Evolutionary conservation across 805 yeast genomes (phyloP).

Genomic region (Candida qinlingensis): DNA sequence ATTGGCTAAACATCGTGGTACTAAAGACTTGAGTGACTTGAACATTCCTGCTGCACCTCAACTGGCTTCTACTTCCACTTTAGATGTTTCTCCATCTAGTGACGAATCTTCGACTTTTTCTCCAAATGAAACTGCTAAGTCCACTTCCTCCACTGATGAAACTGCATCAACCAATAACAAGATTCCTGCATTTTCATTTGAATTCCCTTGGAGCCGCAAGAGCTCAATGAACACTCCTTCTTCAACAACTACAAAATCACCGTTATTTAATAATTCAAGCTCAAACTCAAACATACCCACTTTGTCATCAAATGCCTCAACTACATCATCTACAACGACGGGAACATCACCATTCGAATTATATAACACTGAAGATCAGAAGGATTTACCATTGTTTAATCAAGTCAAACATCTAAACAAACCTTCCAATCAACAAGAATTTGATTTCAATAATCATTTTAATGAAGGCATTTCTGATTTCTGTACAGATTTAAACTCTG

Average conservation of each 20-base stretch:
- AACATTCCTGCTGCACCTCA: conserved; percentile 18
- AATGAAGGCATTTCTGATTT: conserved; percentile 71
- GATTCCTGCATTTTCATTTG: conserved; percentile 37
- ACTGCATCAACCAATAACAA: conserved; percentile 8
- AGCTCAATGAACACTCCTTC: conserved; percentile 8
- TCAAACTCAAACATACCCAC: conserved; percentile 17
- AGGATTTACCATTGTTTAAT: conserved; percentile 19
- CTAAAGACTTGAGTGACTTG: conserved; percentile 22
- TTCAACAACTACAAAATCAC: conserved; percentile 3
- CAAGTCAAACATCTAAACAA: conserved; percentile 8
- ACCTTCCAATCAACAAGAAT: conserved; percentile 18
- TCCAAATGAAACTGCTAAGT: conserved; percentile 10
- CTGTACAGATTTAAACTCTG: conserved; percentile 70
- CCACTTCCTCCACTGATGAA: conserved; percentile 4
- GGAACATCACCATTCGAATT: conserved; percentile 27
- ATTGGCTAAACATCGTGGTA: conserved; percentile 52
- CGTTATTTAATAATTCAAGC: conserved; percentile 4
- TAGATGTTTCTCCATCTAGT: conserved; percentile 9
- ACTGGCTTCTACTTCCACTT: background rate
- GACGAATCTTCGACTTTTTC: conserved; percentile 17
- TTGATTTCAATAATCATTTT: conserved; percentile 39
- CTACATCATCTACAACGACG: conserved; percentile 18
- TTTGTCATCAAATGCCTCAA: conserved; percentile 24
- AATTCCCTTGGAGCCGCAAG: conserved; percentile 47
- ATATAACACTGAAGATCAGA: conserved; percentile 20